Percentiles rank a stretch among this genome's conserved stretches.
Evolutionary conservation across 1,284 basidiomycete genomes (phyloP).

Genomic region (Ceratobasidium sp.): DNA sequence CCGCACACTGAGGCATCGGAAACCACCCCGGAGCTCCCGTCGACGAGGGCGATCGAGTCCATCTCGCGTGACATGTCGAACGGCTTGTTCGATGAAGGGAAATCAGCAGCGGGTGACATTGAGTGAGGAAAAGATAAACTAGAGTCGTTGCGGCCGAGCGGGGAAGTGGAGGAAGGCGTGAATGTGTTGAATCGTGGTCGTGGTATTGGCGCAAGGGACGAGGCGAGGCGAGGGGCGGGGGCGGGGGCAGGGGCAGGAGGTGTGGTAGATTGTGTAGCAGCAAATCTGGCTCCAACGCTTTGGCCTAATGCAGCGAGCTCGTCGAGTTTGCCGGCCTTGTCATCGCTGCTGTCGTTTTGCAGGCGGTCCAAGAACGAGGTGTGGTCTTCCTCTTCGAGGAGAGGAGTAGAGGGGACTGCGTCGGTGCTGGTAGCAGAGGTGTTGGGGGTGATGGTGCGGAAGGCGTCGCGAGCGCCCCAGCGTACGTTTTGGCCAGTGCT

Average conservation of each 20-base stretch:
- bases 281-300: conserved; percentile 31
- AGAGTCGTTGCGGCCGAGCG: conserved; percentile 32
- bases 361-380: conserved; percentile 37
- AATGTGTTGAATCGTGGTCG: conserved; percentile 25
- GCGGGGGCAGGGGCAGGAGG: conserved; percentile 12
- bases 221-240: not conserved
- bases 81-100: conserved; percentile 17
- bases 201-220: conserved; percentile 22
- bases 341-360: conserved; percentile 27
- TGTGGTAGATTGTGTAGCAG: conserved; percentile 3
- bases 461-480: conserved; percentile 77
- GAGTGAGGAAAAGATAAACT: conserved; percentile 36
- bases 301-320: conserved; percentile 38
- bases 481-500: conserved; percentile 79
- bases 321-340: conserved; percentile 15
- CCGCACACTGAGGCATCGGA: not conserved
- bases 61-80: conserved; percentile 43
- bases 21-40: not conserved
- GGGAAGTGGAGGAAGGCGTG: conserved; percentile 25
- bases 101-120: conserved; percentile 31
- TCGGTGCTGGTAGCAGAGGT: conserved; percentile 58
- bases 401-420: not conserved
- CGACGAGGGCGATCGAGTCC: conserved; percentile 14
- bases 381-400: conserved; percentile 38
- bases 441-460: conserved; percentile 73